These are phyloP conservation scores for Nemania sp. DNA, from an alignment of 2,329 filamentous ascomycete species.

Conservation along the genomic window DNA sequence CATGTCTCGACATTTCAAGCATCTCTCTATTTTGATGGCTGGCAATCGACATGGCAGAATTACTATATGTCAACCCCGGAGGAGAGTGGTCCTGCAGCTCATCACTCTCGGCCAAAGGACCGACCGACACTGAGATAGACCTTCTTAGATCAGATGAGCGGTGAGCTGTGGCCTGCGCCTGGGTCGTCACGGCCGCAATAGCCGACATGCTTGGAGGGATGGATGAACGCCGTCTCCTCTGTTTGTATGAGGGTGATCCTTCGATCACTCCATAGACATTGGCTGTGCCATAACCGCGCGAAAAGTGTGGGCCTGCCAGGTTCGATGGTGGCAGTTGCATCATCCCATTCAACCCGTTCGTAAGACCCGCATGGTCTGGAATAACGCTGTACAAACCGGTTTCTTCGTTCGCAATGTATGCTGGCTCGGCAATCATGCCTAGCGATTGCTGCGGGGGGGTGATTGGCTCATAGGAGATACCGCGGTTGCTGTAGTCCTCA, in stretches of 20 bases:
- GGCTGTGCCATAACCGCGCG: conserved; percentile 70
- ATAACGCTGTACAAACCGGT: conserved; percentile 95
- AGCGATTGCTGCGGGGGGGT: conserved; percentile 92
- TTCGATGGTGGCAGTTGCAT: conserved; percentile 89
- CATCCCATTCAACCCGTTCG: conserved; percentile 81
- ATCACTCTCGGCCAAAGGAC: conserved; percentile 78
- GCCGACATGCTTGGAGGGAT: conserved; percentile 78
- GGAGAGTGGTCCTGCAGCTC: conserved; percentile 80
- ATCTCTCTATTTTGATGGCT: conserved; percentile 77
- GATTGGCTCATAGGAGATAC: conserved; percentile 93
- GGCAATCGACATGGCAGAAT: conserved; percentile 65
- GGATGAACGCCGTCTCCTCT: conserved; percentile 89
- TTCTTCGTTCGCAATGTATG: conserved; percentile 98
- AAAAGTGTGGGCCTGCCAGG: conserved; percentile 78
- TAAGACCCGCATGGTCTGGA: conserved; percentile 76
- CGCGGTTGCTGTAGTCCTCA: conserved; percentile 96
- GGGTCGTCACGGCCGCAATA: conserved; percentile 67
- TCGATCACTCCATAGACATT: conserved; percentile 96
- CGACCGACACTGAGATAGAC: conserved; percentile 86
- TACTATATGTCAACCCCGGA: conserved; percentile 73
- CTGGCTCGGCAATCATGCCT: conserved; percentile 81
- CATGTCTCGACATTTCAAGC: conserved; percentile 82
- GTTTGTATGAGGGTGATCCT: conserved; percentile 98
- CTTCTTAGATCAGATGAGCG: conserved; percentile 88
- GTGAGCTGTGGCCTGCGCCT: conserved; percentile 63